These are phyloP conservation scores for Aspergillus pseudonomiae DNA, from an alignment of 2,329 filamentous ascomycete species.

Conservation along the genomic window DNA sequence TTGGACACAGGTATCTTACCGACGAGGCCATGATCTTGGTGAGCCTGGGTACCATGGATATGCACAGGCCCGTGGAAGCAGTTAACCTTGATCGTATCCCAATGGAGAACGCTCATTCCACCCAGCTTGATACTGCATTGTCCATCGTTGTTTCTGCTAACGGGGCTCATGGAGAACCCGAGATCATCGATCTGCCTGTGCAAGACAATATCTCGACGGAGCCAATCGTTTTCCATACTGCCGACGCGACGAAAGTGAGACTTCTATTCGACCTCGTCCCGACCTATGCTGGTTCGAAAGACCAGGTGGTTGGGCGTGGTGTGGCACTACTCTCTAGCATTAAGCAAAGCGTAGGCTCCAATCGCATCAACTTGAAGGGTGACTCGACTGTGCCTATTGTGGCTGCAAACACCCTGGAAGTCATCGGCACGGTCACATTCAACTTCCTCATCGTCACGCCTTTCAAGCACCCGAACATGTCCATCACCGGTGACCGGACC, in stretches of 20 bases:
- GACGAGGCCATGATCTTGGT: constrained; percentile 88
- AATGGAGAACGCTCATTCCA: constrained; percentile 82
- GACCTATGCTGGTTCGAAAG: constrained; percentile 81
- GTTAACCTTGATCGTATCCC: constrained; percentile 89
- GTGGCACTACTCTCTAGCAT: constrained; percentile 87
- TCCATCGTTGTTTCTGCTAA: constrained; percentile 87
- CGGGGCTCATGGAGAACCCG: constrained; percentile 82
- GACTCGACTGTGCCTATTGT: constrained; percentile 92
- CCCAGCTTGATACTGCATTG: constrained; percentile 89
- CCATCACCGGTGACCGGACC: constrained; percentile 83
- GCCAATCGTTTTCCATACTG: constrained; percentile 84
- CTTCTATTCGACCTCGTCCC: constrained; percentile 93
- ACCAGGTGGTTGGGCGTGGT: constrained; percentile 83
- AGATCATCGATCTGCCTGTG: constrained; percentile 87
- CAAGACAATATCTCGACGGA: constrained; percentile 94
- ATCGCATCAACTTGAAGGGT: constrained; percentile 88
- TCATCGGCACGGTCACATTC: constrained; percentile 95
- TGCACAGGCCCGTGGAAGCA: constrained; percentile 76
- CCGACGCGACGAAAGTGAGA: constrained; percentile 78
- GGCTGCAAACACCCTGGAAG: constrained; percentile 76
- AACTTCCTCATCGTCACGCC: constrained; percentile 95
- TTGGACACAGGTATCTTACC: constrained; percentile 91
- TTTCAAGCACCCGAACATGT: constrained; percentile 92
- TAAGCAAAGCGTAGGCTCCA: constrained; percentile 77
- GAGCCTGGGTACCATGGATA: constrained; percentile 92